phyloP scores from a whole-genome alignment of 148 eudicot genomes.

The Nepenthes gracilis region DNA sequence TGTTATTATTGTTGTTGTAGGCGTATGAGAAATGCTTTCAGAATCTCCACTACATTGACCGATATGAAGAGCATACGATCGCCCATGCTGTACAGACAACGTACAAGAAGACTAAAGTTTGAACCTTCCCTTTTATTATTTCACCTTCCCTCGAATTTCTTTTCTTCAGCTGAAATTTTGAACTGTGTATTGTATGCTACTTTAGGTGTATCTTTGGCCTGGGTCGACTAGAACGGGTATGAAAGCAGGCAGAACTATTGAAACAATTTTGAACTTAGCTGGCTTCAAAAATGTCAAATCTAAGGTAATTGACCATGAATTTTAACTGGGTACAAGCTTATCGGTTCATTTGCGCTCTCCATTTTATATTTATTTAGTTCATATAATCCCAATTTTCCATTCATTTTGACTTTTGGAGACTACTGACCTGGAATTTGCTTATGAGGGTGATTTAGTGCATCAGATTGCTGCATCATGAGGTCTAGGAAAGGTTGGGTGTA shows the following conservation, averaged over 20 bases:
- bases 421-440: too few relatives aligned
- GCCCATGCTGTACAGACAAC: constrained; percentile 86
- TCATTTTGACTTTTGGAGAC: background rate
- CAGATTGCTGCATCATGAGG: too few relatives aligned
- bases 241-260: constrained; percentile 78
- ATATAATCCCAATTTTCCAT: background rate
- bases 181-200: constrained; percentile 5
- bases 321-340: background rate
- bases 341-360: too few relatives aligned
- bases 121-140: background rate
- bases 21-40: constrained; percentile 88
- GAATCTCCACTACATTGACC: constrained; percentile 79
- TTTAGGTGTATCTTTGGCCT: constrained; percentile 92
- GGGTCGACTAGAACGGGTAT: constrained; percentile 58
- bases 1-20: constrained; percentile 11
- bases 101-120: constrained; percentile 93
- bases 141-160: background rate
- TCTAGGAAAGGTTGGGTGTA: too few relatives aligned
- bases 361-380: too few relatives aligned
- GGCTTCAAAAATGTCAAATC: constrained; percentile 88
- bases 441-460: too few relatives aligned
- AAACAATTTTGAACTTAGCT: constrained; percentile 61
- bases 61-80: constrained; percentile 91
- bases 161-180: background rate
- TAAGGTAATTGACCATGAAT: constrained; percentile 38